These are phyloP conservation scores for Cephaloascus fragrans DNA, from an alignment of 805 yeast genomes.

Conservation along the genomic window DNA sequence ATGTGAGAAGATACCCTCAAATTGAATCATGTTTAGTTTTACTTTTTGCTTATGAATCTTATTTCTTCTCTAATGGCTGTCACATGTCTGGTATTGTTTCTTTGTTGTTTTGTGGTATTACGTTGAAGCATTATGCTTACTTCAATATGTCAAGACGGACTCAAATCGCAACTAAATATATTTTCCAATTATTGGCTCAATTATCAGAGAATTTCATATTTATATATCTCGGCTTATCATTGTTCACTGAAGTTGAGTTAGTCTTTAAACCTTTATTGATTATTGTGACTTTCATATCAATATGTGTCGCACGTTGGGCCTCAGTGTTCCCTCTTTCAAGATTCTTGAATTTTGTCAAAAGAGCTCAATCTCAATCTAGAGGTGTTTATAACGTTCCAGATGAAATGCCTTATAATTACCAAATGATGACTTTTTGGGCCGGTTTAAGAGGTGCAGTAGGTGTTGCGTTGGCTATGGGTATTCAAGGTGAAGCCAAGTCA, in stretches of 20 bases:
- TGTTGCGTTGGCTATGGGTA: constrained; percentile 95
- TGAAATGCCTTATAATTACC: constrained; percentile 91
- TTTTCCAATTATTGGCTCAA: constrained; percentile 90
- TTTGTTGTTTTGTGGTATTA: constrained; percentile 89
- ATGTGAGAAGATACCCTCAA: constrained; percentile 90
- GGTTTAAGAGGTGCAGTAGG: constrained; percentile 99
- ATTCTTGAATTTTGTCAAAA: constrained; percentile 70
- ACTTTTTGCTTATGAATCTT: constrained; percentile 88
- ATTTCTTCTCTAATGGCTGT: constrained; percentile 96
- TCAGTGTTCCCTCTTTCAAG: constrained; percentile 93
- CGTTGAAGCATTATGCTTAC: constrained; percentile 93
- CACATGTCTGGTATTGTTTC: constrained; percentile 99
- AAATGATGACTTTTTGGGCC: constrained; percentile 99
- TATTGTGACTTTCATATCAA: constrained; percentile 79
- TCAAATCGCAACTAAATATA: constrained; percentile 91
- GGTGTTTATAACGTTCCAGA: constrained; percentile 50
- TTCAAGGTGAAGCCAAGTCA: constrained; percentile 88
- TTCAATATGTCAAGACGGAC: constrained; percentile 96
- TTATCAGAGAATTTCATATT: constrained; percentile 94
- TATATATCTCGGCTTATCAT: constrained; percentile 85
- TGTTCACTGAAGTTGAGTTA: constrained; percentile 92
- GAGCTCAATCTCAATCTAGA: constrained; percentile 44
- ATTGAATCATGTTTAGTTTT: constrained; percentile 91
- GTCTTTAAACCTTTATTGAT: constrained; percentile 91
- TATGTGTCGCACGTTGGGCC: constrained; percentile 93